These are phyloP conservation scores for Colletotrichum endophyticum DNA, from an alignment of 2,329 filamentous ascomycete species.

Conservation along the genomic window DNA sequence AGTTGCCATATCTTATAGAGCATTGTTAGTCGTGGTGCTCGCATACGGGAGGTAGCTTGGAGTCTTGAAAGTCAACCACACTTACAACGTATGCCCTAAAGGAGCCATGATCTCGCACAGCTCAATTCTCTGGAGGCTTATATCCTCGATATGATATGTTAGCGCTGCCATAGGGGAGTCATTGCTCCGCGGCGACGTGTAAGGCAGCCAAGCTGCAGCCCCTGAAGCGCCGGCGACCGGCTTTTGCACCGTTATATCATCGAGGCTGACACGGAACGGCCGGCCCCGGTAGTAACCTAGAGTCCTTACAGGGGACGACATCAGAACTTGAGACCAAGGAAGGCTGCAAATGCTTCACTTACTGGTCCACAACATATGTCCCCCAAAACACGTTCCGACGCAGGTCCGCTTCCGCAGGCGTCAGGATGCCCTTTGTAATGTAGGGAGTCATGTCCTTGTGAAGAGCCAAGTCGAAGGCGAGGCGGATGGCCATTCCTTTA, in stretches of 20 bases:
- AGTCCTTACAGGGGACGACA: conserved; percentile 13
- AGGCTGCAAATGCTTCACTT: not conserved
- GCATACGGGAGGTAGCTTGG: not conserved
- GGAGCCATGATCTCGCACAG: conserved; percentile 27
- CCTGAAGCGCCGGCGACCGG: not conserved
- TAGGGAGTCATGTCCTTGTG: conserved; percentile 29
- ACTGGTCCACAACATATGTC: conserved; percentile 33
- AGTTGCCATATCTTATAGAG: conserved; percentile 23
- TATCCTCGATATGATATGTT: not conserved
- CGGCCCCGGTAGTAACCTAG: conserved; percentile 30
- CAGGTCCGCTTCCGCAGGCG: conserved; percentile 27
- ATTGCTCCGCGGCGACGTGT: not conserved
- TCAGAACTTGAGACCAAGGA: not conserved
- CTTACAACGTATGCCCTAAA: conserved; percentile 27
- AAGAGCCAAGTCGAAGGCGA: conserved; percentile 29
- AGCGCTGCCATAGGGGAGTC: not conserved
- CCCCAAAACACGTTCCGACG: conserved; percentile 34
- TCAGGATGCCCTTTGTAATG: conserved; percentile 25
- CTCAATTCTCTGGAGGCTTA: not conserved
- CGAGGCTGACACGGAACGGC: conserved; percentile 28
- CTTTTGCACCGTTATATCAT: conserved; percentile 27
- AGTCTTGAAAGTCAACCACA: accelerated
- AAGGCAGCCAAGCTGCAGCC: not conserved
- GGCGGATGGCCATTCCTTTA: conserved; percentile 29
- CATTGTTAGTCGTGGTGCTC: not conserved